A percentile compares a stretch with the other conserved stretches of the same genome.
phyloP scores from a whole-genome alignment of 1,284 basidiomycete species.

The Afroboletus lepidellus region DNA sequence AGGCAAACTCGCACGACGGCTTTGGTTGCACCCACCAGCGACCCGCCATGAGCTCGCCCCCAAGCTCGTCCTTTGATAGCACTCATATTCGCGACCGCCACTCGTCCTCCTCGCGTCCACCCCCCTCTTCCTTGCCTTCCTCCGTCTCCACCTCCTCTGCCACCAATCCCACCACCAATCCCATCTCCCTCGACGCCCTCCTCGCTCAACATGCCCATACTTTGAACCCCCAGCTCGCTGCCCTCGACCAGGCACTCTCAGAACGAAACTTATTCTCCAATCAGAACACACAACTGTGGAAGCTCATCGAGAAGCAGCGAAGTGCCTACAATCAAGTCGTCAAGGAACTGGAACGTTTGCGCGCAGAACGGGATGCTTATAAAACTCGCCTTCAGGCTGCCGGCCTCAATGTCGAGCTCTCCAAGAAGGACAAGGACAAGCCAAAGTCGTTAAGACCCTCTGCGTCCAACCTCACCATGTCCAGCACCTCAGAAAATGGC shows the following conservation, averaged over 20 bases:
- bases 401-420: slow-evolving; percentile 31
- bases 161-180: slow-evolving; percentile 34
- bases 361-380: slow-evolving; percentile 74
- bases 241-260: slow-evolving; percentile 69
- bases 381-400: slow-evolving; percentile 48
- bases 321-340: slow-evolving; percentile 68
- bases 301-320: slow-evolving; percentile 86
- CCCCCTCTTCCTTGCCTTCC: slow-evolving; percentile 29
- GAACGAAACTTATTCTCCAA: slow-evolving; percentile 77
- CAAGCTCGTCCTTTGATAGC: slow-evolving; percentile 12
- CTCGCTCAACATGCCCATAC: slow-evolving; percentile 51
- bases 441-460: slow-evolving; percentile 27
- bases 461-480: slow-evolving; percentile 23
- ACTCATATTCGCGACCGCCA: slow-evolving; percentile 26
- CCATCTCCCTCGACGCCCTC: slow-evolving; percentile 53
- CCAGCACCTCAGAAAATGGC: slow-evolving; percentile 18
- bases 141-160: slow-evolving; percentile 28
- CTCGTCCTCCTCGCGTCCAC: slow-evolving; percentile 25
- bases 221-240: slow-evolving; percentile 57
- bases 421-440: slow-evolving; percentile 34
- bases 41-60: slow-evolving; percentile 18
- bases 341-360: slow-evolving; percentile 79
- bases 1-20: no score
- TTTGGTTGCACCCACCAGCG: no score
- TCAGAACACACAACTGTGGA: slow-evolving; percentile 90